Conservation (phyloP, 2,329 filamentous ascomycete species). For the Colletotrichum truncatum region DNA sequence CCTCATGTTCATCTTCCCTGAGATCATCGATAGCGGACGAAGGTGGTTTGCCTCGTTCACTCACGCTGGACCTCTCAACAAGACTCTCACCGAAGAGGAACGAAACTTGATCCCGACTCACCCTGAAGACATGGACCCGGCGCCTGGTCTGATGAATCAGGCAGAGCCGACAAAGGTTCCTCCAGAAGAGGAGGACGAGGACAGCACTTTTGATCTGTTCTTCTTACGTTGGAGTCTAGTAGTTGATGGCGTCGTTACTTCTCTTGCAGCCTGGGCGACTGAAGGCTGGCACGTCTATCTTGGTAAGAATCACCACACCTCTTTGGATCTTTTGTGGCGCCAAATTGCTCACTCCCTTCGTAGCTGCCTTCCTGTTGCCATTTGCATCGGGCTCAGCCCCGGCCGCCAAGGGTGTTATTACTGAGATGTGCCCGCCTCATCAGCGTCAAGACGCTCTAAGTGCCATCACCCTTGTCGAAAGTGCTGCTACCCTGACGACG, state of each 20-base stretch:
- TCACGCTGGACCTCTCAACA: constrained; percentile 15
- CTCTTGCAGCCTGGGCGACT: constrained; percentile 68
- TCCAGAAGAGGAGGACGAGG: constrained; percentile 49
- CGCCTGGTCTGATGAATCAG: constrained; percentile 49
- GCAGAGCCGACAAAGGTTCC: constrained; percentile 52
- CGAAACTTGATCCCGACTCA: constrained; percentile 42
- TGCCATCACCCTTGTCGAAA: constrained; percentile 76
- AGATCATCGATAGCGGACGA: constrained; percentile 59
- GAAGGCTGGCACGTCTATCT: constrained; percentile 75
- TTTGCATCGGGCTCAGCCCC: constrained; percentile 75
- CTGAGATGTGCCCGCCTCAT: constrained; percentile 71
- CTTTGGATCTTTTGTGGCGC: neutral
- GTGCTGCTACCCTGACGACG: constrained; percentile 70
- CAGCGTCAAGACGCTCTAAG: constrained; percentile 74
- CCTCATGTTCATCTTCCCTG: constrained; percentile 62
- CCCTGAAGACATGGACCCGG: constrained; percentile 51
- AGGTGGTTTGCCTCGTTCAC: constrained; percentile 39
- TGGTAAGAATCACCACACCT: constrained; percentile 42
- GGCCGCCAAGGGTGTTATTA: constrained; percentile 77
- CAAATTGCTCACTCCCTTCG: neutral
- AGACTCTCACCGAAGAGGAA: constrained; percentile 9
- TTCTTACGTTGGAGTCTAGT: constrained; percentile 74
- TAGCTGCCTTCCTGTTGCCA: constrained; percentile 70
- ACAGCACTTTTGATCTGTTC: constrained; percentile 71
- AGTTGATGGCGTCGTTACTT: constrained; percentile 71